Percentiles rank a stretch among this genome's conserved stretches.
Evolutionary conservation across 495 filamentous ascomycete species (phyloP).

Genomic region (Podospora pseudopauciseta): DNA sequence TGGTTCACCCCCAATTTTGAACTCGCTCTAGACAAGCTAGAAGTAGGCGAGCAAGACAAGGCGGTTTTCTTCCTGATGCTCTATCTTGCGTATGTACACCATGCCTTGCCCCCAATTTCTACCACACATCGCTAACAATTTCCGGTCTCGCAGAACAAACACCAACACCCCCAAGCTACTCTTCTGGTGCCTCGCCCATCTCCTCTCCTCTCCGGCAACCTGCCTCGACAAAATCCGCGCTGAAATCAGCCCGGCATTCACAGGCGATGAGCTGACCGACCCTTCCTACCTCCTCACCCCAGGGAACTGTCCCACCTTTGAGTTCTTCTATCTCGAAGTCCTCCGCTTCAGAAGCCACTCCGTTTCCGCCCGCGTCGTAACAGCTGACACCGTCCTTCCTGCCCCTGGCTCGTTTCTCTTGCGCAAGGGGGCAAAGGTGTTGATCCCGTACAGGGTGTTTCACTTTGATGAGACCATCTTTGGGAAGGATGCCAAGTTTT

Average conservation of each 20-base stretch:
- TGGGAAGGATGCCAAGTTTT: not conserved
- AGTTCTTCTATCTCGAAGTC: not conserved
- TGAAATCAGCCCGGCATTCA: not conserved
- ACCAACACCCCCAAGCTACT: not conserved
- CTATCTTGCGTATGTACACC: not conserved
- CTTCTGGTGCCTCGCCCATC: not conserved
- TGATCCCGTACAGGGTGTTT: not conserved
- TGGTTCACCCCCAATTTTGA: not conserved
- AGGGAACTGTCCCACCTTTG: not conserved
- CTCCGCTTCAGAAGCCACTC: not conserved
- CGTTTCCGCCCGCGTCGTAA: not conserved
- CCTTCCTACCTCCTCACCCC: not conserved
- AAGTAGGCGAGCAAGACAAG: not conserved
- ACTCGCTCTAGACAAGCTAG: not conserved
- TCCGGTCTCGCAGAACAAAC: not conserved
- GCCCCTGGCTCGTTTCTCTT: not conserved
- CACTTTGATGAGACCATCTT: not conserved
- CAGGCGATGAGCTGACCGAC: not conserved
- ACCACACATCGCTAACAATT: not conserved
- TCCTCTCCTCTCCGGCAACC: not conserved
- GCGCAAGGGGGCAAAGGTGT: not conserved
- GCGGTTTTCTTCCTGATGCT: slow-evolving; percentile 1
- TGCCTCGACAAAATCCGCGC: not conserved
- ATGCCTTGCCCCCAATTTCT: not conserved
- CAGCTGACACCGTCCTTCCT: not conserved